Evolutionary conservation across 2,329 filamentous ascomycete genomes (phyloP), one percentile per base, ranked within the genome.

Genomic region (Geosmithia putterillii): DNA sequence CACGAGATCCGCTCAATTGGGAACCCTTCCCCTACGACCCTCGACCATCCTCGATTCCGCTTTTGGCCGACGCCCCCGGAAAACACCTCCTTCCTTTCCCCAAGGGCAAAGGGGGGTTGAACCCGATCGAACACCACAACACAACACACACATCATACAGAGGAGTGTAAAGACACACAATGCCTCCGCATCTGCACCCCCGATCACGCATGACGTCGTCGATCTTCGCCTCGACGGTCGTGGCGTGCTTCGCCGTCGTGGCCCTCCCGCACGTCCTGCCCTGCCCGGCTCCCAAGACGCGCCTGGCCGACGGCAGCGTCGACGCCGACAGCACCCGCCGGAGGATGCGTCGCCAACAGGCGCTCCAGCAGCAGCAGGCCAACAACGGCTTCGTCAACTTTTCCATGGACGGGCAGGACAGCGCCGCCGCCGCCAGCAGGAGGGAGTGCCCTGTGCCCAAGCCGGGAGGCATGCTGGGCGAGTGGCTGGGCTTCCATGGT

Each of bases 401-500:
- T 44, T 52, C 55, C 43, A 54, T 57, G 40, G 55, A 57, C 25
- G 63, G 69, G 51, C 56, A 67, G 49, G 47, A 48, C 17, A 53
- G 53, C 44, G 42, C 51, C 45, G 49, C 49, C 55, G 51, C 70
- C 60, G 69, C 66, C 43, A 56, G 64, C 39, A 71, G 71, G 56
- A 74, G 86, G 54, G 86, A 94, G 58, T 98, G 92, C 57, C 92
- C 92, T 0, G 80, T 98, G 12, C 92, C 92, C 5, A 95, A 95
- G 63, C 90, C 92, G 0, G 73, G 79, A 25, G 89, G 88, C 3
- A 64, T 88, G 28, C 64, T 94, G 39, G 86, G 85, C 12, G 76
- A 84, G 56, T 69, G 90, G 52, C 63, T 92, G 48, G 86, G 86
- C 0, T 83, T 90, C 57, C 73, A 71, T 51, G 67, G 60, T 46